phyloP scores from a whole-genome alignment of 2,329 filamentous ascomycete genomes.

The Neopestalotiopsis rosae region DNA sequence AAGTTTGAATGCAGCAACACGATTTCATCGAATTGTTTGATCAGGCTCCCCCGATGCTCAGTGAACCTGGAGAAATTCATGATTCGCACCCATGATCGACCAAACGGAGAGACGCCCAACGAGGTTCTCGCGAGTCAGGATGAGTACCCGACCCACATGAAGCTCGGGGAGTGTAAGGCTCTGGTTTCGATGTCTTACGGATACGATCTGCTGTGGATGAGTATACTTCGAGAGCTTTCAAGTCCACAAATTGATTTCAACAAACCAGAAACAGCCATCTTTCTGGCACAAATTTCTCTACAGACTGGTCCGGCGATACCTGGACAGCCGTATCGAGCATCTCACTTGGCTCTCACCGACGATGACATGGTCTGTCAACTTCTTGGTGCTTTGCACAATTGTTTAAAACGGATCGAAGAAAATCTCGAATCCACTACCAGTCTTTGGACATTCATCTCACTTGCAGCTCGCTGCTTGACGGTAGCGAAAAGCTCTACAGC shows the following conservation, averaged over 20 bases:
- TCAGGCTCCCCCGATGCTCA: conserved; percentile 6
- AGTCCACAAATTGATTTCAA: conserved; percentile 12
- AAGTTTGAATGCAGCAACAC: neutral
- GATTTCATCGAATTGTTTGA: neutral
- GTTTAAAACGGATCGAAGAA: conserved; percentile 7
- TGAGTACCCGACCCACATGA: conserved; percentile 7
- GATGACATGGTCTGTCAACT: neutral
- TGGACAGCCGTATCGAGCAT: neutral
- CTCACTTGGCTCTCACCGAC: neutral
- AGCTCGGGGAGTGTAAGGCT: conserved; percentile 10
- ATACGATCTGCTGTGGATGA: conserved; percentile 8
- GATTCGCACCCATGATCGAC: neutral
- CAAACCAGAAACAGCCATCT: conserved; percentile 11
- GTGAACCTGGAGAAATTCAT: neutral
- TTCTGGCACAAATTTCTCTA: conserved; percentile 6
- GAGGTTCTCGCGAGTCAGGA: conserved; percentile 6
- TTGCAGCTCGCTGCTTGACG: neutral
- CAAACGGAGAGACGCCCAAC: neutral
- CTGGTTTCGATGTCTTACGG: conserved; percentile 6
- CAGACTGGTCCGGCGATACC: neutral
- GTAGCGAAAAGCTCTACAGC: neutral
- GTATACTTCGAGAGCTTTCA: neutral
- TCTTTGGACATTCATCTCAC: conserved; percentile 1
- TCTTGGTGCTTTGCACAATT: neutral
- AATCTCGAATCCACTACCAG: conserved; percentile 5